phyloP scores from a whole-genome alignment of 2,329 filamentous ascomycete genomes.

The Fusarium sp. region DNA sequence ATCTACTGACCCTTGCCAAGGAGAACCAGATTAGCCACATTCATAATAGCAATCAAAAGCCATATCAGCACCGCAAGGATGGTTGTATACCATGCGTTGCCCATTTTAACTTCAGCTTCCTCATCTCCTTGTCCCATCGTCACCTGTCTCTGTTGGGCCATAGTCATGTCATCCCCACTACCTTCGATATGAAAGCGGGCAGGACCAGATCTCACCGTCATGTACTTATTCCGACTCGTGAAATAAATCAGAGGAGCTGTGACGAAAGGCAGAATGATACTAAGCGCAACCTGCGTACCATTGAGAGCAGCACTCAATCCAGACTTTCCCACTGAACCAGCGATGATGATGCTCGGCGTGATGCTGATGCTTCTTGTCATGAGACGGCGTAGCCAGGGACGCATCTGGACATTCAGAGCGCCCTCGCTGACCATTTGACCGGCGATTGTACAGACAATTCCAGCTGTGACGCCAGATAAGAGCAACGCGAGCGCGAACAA shows the following conservation, averaged over 20 bases:
- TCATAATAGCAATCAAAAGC: slow-evolving; percentile 82
- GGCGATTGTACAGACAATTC: slow-evolving; percentile 89
- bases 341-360: slow-evolving; percentile 85
- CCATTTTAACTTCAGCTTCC: slow-evolving; percentile 68
- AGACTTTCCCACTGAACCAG: slow-evolving; percentile 78
- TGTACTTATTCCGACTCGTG: slow-evolving; percentile 82
- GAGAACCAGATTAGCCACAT: slow-evolving; percentile 77
- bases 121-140: not conserved
- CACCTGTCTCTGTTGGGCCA: too few relatives aligned
- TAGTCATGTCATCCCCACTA: too few relatives aligned
- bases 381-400: slow-evolving; percentile 80
- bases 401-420: slow-evolving; percentile 73
- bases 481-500: slow-evolving; percentile 87
- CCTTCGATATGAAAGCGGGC: not conserved
- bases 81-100: slow-evolving; percentile 76
- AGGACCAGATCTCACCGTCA: slow-evolving; percentile 69
- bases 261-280: slow-evolving; percentile 85
- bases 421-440: slow-evolving; percentile 92
- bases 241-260: slow-evolving; percentile 87
- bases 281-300: slow-evolving; percentile 82
- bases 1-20: not conserved
- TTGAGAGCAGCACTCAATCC: slow-evolving; percentile 80
- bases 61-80: slow-evolving; percentile 72
- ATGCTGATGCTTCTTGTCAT: slow-evolving; percentile 85
- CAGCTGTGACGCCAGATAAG: slow-evolving; percentile 83